Conservation (phyloP, 495 filamentous ascomycete species). For the Hypoxylon crocopeplum region DNA sequence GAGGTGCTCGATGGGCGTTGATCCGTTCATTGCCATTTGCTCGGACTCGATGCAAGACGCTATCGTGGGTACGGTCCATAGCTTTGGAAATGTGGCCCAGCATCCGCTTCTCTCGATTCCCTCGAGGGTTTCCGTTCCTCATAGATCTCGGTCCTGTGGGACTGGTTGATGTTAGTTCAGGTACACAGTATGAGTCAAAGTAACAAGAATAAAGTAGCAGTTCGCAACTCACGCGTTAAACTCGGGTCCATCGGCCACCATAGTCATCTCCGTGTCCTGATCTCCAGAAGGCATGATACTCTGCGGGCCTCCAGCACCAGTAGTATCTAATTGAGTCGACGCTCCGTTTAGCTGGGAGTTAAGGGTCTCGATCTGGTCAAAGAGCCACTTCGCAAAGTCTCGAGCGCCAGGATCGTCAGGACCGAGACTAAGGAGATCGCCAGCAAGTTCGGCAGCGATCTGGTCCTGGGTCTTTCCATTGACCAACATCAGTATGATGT, state of each 20-base stretch:
- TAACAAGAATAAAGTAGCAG: neutral
- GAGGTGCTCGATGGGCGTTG: constrained; percentile 75
- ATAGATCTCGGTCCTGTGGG: constrained; percentile 96
- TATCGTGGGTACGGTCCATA: constrained; percentile 79
- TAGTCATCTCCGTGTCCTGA: constrained; percentile 74
- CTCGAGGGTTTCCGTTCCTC: constrained; percentile 69
- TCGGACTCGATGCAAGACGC: constrained; percentile 81
- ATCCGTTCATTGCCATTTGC: constrained; percentile 78
- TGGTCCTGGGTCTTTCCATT: constrained; percentile 92
- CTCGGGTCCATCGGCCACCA: constrained; percentile 52
- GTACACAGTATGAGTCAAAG: neutral
- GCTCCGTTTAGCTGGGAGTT: constrained; percentile 66
- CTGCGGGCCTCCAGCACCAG: constrained; percentile 18
- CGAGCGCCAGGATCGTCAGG: constrained; percentile 82
- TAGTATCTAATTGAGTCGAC: constrained; percentile 26
- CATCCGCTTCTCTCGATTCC: constrained; percentile 73
- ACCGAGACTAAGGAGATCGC: constrained; percentile 82
- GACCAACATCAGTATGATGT: constrained; percentile 94
- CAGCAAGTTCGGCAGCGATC: constrained; percentile 86
- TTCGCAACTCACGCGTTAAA: constrained; percentile 69
- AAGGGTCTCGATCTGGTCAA: constrained; percentile 77
- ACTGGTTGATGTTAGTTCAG: constrained; percentile 56
- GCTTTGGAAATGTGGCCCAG: constrained; percentile 85
- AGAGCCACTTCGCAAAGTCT: constrained; percentile 90
- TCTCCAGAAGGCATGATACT: constrained; percentile 41